phyloP scores from a whole-genome alignment of 1,284 basidiomycete species.

The Sanghuangporus sanghuang region DNA sequence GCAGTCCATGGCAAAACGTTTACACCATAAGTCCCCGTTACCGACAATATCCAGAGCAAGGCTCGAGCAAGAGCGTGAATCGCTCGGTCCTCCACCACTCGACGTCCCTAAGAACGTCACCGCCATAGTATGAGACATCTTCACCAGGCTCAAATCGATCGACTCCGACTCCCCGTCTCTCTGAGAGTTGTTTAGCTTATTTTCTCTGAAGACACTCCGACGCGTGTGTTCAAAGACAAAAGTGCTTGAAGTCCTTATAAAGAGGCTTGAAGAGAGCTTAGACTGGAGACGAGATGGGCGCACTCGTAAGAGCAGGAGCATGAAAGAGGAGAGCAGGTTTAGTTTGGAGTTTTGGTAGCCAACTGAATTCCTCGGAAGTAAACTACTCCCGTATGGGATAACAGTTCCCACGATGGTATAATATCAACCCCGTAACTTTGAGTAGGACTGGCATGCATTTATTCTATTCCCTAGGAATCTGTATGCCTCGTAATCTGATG shows the following conservation, averaged over 20 bases:
- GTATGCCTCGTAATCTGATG: no score
- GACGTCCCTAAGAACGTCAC: slow-evolving; percentile 70
- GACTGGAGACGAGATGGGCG: not conserved
- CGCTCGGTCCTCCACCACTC: slow-evolving; percentile 66
- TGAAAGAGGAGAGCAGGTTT: not conserved
- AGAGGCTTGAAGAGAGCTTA: not conserved
- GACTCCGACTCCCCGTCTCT: not conserved
- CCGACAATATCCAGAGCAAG: slow-evolving; percentile 53
- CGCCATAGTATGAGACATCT: slow-evolving; percentile 21
- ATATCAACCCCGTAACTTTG: no score
- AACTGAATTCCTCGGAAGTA: not conserved
- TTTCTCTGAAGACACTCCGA: not conserved
- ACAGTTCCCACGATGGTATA: no score
- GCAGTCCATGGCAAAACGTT: slow-evolving; percentile 19
- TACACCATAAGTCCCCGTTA: slow-evolving; percentile 63
- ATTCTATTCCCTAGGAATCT: no score
- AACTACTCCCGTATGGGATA: not conserved
- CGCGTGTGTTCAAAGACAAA: not conserved
- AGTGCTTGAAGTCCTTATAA: not conserved
- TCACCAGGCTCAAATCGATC: not conserved
- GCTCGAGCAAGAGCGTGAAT: slow-evolving; percentile 66
- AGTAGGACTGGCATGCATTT: no score
- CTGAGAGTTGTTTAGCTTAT: not conserved
- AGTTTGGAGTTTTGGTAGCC: not conserved
- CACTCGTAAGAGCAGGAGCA: not conserved